Evolutionary conservation across 1,284 basidiomycete species (phyloP).

Genomic region (Inonotus hispidus): DNA sequence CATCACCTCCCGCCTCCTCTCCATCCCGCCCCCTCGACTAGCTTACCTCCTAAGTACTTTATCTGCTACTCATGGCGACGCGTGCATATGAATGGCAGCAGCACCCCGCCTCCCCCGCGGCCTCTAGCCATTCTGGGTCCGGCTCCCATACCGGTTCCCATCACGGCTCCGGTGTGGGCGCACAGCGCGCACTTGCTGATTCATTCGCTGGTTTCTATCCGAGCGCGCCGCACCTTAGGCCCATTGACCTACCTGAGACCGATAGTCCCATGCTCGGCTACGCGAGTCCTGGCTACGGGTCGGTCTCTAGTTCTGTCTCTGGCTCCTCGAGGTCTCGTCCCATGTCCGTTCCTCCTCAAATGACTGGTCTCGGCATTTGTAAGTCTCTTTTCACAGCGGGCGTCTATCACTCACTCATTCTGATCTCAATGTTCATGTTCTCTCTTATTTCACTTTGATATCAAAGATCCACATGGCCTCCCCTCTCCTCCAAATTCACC

Average conservation of each 20-base stretch:
- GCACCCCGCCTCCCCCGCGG: background rate
- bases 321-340: slow-evolving; percentile 6
- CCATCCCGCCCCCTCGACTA: background rate
- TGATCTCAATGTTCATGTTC: background rate
- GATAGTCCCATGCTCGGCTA: slow-evolving; percentile 1
- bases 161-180: background rate
- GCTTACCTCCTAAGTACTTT: background rate
- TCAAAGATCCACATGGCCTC: background rate
- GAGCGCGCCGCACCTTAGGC: slow-evolving; percentile 11
- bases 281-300: background rate
- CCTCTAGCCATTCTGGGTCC: background rate
- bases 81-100: background rate
- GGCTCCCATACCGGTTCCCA: background rate
- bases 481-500: slow-evolving; percentile 1
- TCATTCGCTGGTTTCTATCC: slow-evolving; percentile 8
- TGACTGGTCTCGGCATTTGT: slow-evolving; percentile 11
- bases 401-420: background rate
- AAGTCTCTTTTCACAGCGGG: background rate
- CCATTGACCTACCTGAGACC: slow-evolving; percentile 14
- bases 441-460: background rate
- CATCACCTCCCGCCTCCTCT: background rate
- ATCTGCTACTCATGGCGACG: background rate
- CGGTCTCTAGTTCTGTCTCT: background rate
- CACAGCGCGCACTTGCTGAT: background rate
- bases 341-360: slow-evolving; percentile 7